phyloP scores from a whole-genome alignment of 169 alveolate genomes.

The Cryptosporidium bovis region DNA sequence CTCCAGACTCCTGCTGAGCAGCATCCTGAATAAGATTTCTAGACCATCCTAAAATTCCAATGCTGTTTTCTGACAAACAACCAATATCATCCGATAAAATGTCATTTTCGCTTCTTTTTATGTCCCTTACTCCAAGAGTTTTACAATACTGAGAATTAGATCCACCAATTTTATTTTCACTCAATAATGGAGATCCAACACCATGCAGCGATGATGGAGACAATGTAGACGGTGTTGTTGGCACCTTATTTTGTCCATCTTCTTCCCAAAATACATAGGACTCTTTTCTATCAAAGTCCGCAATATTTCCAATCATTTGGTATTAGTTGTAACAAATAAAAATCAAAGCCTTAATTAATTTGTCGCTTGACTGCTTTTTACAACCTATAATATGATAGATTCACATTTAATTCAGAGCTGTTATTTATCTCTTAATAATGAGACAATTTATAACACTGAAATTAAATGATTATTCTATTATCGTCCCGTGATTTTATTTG shows the following conservation, averaged over 20 bases:
- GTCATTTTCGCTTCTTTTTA: slow-evolving; percentile 12
- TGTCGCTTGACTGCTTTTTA: too few species aligned
- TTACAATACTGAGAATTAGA: slow-evolving; percentile 10
- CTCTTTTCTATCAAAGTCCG: slow-evolving; percentile 28
- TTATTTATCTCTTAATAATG: too few species aligned
- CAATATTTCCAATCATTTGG: slow-evolving; percentile 34
- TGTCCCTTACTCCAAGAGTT: not conserved
- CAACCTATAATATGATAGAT: too few species aligned
- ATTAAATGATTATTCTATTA: too few species aligned
- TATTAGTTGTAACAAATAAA: not conserved
- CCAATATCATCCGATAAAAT: slow-evolving; percentile 12
- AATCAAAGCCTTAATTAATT: slow-evolving; percentile 40
- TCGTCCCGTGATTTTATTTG: too few species aligned
- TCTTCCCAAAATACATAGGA: slow-evolving; percentile 67
- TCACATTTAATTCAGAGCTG: too few species aligned
- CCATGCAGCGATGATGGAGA: slow-evolving; percentile 69
- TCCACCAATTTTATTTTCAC: not conserved
- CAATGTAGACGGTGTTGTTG: slow-evolving; percentile 68
- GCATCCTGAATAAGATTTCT: slow-evolving; percentile 17
- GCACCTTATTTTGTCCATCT: slow-evolving; percentile 52
- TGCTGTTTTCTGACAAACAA: slow-evolving; percentile 24
- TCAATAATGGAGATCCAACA: slow-evolving; percentile 36
- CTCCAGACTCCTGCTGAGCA: not conserved
- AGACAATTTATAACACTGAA: too few species aligned
- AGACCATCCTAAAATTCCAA: slow-evolving; percentile 59